phyloP scores from a whole-genome alignment of 176 grass and related monocot species.

The Secale cereale region DNA sequence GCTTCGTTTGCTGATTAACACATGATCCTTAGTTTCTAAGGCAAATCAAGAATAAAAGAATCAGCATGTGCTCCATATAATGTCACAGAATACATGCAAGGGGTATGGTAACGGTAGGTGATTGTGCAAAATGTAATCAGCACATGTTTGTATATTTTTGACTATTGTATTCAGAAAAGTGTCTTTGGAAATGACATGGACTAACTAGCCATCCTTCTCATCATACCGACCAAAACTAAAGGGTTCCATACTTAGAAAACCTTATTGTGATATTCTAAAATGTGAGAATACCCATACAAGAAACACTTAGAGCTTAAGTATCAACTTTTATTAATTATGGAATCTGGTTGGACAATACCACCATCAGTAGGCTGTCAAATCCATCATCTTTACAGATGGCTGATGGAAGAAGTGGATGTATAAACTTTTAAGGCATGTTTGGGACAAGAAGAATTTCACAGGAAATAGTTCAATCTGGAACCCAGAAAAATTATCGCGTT shows the following conservation, averaged over 20 bases:
- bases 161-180: not conserved
- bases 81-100: not conserved
- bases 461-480: not conserved
- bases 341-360: not conserved
- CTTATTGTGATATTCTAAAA: not conserved
- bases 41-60: slow-evolving; percentile 40
- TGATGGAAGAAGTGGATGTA: not conserved
- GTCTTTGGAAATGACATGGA: not conserved
- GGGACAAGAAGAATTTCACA: not conserved
- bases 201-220: not conserved
- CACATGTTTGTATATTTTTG: not conserved
- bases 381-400: not conserved
- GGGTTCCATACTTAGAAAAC: not conserved
- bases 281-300: not conserved
- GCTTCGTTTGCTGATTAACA: slow-evolving; percentile 15
- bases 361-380: not conserved
- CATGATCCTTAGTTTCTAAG: slow-evolving; percentile 40
- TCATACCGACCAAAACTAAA: not conserved
- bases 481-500: not conserved
- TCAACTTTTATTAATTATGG: not conserved
- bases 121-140: slow-evolving; percentile 5
- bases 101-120: slow-evolving; percentile 7
- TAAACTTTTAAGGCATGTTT: not conserved
- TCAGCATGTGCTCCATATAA: slow-evolving; percentile 21
- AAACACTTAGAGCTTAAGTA: not conserved